Conservation (phyloP, 176 grass and related monocot species). For the Typha latifolia region DNA sequence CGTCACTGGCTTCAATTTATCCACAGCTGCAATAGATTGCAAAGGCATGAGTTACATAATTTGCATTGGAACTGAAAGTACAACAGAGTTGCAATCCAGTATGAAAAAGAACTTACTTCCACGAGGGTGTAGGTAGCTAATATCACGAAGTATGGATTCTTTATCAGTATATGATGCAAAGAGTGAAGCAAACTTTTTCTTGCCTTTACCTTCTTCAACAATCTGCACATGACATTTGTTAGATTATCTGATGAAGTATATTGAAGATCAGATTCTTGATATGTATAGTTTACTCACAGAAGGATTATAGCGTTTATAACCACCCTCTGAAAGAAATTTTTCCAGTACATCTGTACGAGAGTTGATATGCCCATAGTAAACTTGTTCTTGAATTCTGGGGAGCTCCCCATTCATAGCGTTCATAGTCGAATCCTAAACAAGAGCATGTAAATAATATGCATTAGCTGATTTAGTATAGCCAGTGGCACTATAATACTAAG, state of each 20-base stretch:
- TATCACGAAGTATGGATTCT: conserved; percentile 51
- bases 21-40: conserved; percentile 49
- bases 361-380: conserved; percentile 96
- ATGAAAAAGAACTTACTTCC: conserved; percentile 52
- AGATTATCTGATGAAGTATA: not conserved
- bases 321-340: conserved; percentile 81
- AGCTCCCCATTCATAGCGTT: conserved; percentile 94
- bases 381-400: conserved; percentile 98
- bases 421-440: conserved; percentile 61
- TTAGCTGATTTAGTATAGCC: not conserved
- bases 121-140: conserved; percentile 73
- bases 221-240: conserved; percentile 38
- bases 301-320: conserved; percentile 87
- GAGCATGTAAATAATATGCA: conserved; percentile 14
- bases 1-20: conserved; percentile 78
- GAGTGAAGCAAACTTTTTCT: conserved; percentile 70
- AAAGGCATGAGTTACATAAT: conserved; percentile 24
- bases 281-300: conserved; percentile 39
- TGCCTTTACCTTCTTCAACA: conserved; percentile 50
- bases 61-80: conserved; percentile 3
- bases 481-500: not conserved
- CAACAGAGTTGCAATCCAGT: conserved; percentile 5
- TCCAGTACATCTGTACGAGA: conserved; percentile 88
- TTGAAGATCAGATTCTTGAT: conserved; percentile 20
- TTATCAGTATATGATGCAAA: conserved; percentile 61